Base-by-base conservation (phyloP, 2,329 filamentous ascomycete species). In the Alternaria sp. region DNA sequence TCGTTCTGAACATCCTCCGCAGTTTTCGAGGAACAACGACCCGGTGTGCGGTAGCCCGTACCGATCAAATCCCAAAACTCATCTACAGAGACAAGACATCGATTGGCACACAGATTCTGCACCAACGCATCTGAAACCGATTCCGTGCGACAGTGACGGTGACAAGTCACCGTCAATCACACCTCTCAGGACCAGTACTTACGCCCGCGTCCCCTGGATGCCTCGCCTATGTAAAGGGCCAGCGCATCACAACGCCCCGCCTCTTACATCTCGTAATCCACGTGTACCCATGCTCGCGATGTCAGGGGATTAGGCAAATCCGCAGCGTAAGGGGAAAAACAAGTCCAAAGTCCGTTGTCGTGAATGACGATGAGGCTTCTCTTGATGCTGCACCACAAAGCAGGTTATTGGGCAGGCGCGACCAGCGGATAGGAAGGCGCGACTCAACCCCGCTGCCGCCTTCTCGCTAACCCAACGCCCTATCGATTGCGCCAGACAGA, bases 1-100 rank as follows among this genome's bases (percentile, higher is more conserved):
- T 67, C 13, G 59, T 58, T 54, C 55, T 62, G 57, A 62, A 51
- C 59, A 65, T 59, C 55, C 30, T 51, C 70, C 72, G 72, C 70
- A 73, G 70, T 74, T 58, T 49, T 52, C 19, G 36, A 23, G 30
- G 19, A 25, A 52, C 13, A 52, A 40, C 9, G 49, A 36, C 49
- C 28, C 3, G 28, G 49, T 25, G 30, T n/a, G n/a, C 28, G 49
- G 49, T 36, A 52, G 23, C 8, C 30, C 12, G 28, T 52, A 52
- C 17, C 28, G 49, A 52, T 25, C 13, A 36, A 6, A 52, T 23
- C 19, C 49, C 13, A 10, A 32, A 6, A 15, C 21, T 21, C 17
- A 40, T 36, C 49, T 36, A 13, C 12, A 13, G 17, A 36, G 19
- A 52, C 28, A 23, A n/a, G 28, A 6, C 30, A 25, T 17, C 19